Evolutionary conservation across 106 monocot species (phyloP), one percentile per base, ranked within the genome.

Genomic region (Dioscorea alata): DNA sequence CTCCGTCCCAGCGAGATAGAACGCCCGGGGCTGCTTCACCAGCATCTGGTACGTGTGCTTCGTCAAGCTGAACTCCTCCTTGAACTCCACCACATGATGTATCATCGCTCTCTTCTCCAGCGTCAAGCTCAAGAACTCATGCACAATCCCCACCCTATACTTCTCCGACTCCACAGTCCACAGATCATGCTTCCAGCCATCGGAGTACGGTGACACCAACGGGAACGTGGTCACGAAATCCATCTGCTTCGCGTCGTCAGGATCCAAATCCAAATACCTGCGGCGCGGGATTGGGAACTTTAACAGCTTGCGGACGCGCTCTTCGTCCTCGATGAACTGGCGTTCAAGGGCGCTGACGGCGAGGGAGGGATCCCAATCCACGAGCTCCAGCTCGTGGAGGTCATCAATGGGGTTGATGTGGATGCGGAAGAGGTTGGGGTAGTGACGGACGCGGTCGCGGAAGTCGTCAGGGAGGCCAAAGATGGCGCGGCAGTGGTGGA

Each of bases 31-130:
- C 81, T 99, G 97, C 85, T 90, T 99, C 67, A 66, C 50, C 42
- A 99, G 77, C 87, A 85, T 83, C 32, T 79, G 76, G 21, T 99
- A 90, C 13, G 81, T 93, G 68, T 87, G 97, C 78, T 69, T 85
- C 16, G 92, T 99, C 24, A 99, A 78, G 65, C 78, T 70, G 17
- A 99, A 82, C 73, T 99, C 97, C 70, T 99, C 97, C 73, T 99
- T 93, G 71, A 99, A 99, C 82, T 99, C 97, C 71, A 99, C 86
- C 22, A 90, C 80, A 74, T 99, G 90, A 60, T 99, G 97, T 18
- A 99, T 99, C 50, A 75, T 84, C 8, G 97, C 97, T 68, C 89
- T 76, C 81, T 90, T 93, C 83, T 99, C 90, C 66, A 90, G 33
- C 10, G 93, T 93, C 77, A 99, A 72, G 77, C 84, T 88, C 61